A percentile compares a stretch with the other conserved stretches of the same genome.
These are phyloP conservation scores for Nidula microcarpa DNA, from an alignment of 768 basidiomycete genomes.

Conservation along the genomic window DNA sequence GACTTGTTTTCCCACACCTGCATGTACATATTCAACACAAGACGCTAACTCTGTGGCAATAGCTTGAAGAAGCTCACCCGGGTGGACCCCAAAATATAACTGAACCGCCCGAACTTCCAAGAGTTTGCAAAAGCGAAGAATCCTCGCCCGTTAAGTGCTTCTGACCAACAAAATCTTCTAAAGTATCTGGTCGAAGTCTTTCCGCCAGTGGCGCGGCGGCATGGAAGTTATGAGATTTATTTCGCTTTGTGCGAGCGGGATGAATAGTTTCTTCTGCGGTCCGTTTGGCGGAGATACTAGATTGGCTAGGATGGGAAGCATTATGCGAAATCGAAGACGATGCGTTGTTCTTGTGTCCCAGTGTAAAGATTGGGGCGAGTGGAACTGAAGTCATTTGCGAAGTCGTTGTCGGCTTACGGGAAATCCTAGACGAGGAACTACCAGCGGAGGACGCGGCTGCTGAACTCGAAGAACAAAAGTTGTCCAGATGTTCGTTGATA, in stretches of 20 bases:
- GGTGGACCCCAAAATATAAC: conserved; percentile 77
- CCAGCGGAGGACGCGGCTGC: no score
- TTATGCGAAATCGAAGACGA: conserved; percentile 5
- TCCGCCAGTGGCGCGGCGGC: conserved; percentile 64
- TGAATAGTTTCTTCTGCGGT: no score
- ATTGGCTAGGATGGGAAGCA: no score
- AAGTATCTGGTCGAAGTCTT: conserved; percentile 56
- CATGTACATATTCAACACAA: not conserved
- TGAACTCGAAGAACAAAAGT: conserved; percentile 23
- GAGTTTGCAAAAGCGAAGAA: conserved; percentile 50
- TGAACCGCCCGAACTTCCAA: conserved; percentile 55
- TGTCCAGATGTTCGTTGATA: conserved; percentile 55
- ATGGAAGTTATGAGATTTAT: conserved; percentile 8
- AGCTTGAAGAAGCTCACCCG: conserved; percentile 34
- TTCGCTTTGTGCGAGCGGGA: conserved; percentile 7
- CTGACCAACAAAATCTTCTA: conserved; percentile 76
- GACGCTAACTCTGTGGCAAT: not conserved
- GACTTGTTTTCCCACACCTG: conserved; percentile 73
- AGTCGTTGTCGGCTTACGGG: no score
- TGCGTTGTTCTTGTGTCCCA: conserved; percentile 11
- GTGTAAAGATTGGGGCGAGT: conserved; percentile 40
- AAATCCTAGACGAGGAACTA: no score
- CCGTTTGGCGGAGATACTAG: no score
- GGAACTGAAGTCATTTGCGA: conserved; percentile 7
- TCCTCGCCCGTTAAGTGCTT: conserved; percentile 52